These are phyloP conservation scores for Prunus mume DNA, from an alignment of 306 rosid species.

Conservation along the genomic window DNA sequence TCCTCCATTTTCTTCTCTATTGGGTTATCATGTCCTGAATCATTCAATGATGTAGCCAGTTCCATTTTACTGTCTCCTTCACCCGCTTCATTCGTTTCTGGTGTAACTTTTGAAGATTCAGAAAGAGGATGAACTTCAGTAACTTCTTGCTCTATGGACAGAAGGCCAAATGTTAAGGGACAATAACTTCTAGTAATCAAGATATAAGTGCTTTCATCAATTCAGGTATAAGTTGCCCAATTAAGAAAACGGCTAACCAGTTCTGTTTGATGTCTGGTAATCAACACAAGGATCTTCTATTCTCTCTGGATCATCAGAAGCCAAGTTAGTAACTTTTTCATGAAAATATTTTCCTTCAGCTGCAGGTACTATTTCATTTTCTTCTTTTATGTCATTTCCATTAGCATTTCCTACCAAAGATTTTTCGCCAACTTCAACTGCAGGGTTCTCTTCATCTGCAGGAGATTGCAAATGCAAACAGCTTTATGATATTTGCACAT, in stretches of 20 bases:
- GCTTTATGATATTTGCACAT: not conserved
- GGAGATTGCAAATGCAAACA: not conserved
- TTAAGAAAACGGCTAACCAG: conserved; percentile 14
- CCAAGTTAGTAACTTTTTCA: conserved; percentile 22
- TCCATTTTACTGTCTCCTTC: conserved; percentile 24
- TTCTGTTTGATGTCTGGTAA: conserved; percentile 16
- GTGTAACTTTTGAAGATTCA: conserved; percentile 23
- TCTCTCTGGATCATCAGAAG: conserved; percentile 25
- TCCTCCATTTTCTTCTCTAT: conserved; percentile 24
- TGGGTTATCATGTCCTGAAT: conserved; percentile 21
- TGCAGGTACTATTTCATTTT: conserved; percentile 27
- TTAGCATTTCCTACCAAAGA: conserved; percentile 21
- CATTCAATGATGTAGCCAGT: conserved; percentile 14
- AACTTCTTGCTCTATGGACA: conserved; percentile 34
- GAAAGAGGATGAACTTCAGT: conserved; percentile 28
- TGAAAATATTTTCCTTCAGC: conserved; percentile 26
- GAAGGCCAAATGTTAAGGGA: not conserved
- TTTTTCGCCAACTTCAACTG: conserved; percentile 35
- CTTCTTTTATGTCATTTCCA: conserved; percentile 28
- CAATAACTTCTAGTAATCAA: not conserved
- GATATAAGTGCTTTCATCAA: not conserved
- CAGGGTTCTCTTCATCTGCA: not conserved
- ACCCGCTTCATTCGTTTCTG: conserved; percentile 21
- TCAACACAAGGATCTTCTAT: conserved; percentile 5
- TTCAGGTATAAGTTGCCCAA: not conserved